These are phyloP conservation scores for Chionographis japonica DNA, from an alignment of 106 monocot species.

Conservation along the genomic window DNA sequence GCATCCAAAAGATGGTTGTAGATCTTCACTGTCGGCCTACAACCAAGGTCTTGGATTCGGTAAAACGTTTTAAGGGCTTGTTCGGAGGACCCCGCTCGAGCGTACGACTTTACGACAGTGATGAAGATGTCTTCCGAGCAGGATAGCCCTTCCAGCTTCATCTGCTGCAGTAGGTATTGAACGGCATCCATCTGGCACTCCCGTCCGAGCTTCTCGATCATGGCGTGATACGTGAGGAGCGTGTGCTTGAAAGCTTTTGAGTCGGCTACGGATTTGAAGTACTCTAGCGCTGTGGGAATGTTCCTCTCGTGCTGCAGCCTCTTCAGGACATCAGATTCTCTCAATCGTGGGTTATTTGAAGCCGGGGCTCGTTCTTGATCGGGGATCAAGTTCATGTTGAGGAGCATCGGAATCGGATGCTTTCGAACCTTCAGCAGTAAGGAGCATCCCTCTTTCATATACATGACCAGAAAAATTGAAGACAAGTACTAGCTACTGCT, in stretches of 20 bases:
- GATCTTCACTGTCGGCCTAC: slow-evolving; percentile 49
- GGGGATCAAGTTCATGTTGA: slow-evolving; percentile 21
- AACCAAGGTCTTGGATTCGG: slow-evolving; percentile 62
- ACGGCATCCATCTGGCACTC: slow-evolving; percentile 40
- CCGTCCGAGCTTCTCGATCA: slow-evolving; percentile 48
- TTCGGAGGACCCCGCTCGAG: slow-evolving; percentile 27
- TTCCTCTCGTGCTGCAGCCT: slow-evolving; percentile 18
- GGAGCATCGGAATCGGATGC: slow-evolving; percentile 9
- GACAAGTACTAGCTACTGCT: background rate
- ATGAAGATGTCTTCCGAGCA: slow-evolving; percentile 57
- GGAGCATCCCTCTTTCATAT: slow-evolving; percentile 39
- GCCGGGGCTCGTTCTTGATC: background rate
- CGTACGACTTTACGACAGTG: slow-evolving; percentile 46
- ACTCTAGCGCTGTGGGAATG: slow-evolving; percentile 28
- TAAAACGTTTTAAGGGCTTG: slow-evolving; percentile 83
- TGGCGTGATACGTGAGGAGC: slow-evolving; percentile 29
- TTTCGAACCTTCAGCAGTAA: slow-evolving; percentile 29
- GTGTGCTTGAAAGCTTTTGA: slow-evolving; percentile 47
- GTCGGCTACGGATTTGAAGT: slow-evolving; percentile 36
- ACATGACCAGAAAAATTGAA: slow-evolving; percentile 20
- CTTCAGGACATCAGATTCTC: slow-evolving; percentile 41
- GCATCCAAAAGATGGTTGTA: slow-evolving; percentile 83
- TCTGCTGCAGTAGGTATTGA: slow-evolving; percentile 67
- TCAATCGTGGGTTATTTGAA: slow-evolving; percentile 7
- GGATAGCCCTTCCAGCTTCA: slow-evolving; percentile 52